Evolutionary conservation across 2,329 filamentous ascomycete genomes (phyloP), one percentile per base, ranked within the genome.

Genomic region (Epichloe amarillans): DNA sequence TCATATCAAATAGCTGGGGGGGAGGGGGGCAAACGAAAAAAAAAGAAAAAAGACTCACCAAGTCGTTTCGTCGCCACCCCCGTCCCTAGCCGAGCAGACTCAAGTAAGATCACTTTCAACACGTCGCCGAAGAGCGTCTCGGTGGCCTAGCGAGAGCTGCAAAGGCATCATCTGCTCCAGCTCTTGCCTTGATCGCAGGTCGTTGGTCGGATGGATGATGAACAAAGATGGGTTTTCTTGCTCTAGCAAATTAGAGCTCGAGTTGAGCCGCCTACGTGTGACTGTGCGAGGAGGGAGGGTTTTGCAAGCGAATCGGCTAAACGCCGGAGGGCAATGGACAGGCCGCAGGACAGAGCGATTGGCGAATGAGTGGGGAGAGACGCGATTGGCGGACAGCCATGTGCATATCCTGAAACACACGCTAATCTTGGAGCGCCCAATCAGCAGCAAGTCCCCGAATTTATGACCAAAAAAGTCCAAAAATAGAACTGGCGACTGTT

Each of bases 1-100:
- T 76, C 73, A 76, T 56, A 50, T 55, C 63, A 39, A 6, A 35
- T n/a, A 35, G 46, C 36, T 37, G 40, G n/a, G n/a, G n/a, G n/a
- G n/a, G n/a, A n/a, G n/a, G n/a, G n/a, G n/a, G 33, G 15, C n/a
- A 42, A 12, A 30, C 12, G 39, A 12, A 5, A 15, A 17, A 17
- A 15, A 23, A 6, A 4, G 19, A 37, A 36, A 17, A 37, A 17
- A 38, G 7, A 8, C 47, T 37, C 17, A 49, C 47, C 38, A 38
- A 47, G 10, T 15, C n/a, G 7, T 26, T 30, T 8, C 42, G 39
- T 26, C 37, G 35, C 19, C 12, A n/a, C 10, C 7, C n/a, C 26
- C 8, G 15, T 23, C 19, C 11, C 19, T 14, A 10, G 6, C 5
- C 21, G 23, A 19, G 15, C 15, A 44, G 35, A 21, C 42, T 50